Conservation (phyloP, 768 basidiomycete genomes). For the Tricholoma matsutake region DNA sequence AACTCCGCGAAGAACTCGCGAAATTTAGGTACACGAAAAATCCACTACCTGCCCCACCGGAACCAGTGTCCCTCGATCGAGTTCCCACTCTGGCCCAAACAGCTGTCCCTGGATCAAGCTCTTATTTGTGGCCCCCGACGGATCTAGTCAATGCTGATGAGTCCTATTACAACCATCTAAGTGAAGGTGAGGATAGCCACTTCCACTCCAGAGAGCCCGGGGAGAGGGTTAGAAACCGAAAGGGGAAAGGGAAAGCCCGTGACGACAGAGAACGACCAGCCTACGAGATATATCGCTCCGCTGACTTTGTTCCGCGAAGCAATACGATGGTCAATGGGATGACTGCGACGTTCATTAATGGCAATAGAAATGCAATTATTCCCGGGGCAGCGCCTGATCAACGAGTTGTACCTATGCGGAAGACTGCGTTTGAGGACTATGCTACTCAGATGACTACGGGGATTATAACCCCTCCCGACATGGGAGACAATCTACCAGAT, state of each 20-base stretch:
- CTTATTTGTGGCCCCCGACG: not conserved
- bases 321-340: not conserved
- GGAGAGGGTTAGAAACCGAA: not conserved
- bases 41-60: constrained; percentile 56
- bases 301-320: not conserved
- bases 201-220: not conserved
- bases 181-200: not conserved
- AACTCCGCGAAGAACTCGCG: constrained; percentile 29
- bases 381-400: constrained; percentile 30
- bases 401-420: constrained; percentile 23
- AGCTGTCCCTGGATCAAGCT: constrained; percentile 9
- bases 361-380: constrained; percentile 27
- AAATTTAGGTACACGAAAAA: constrained; percentile 36
- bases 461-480: not conserved
- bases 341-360: constrained; percentile 1
- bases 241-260: constrained; percentile 1
- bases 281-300: not conserved
- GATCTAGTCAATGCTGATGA: not conserved
- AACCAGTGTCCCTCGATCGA: constrained; percentile 45
- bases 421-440: constrained; percentile 5
- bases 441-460: not conserved
- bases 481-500: not conserved
- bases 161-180: not conserved
- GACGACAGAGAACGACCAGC: constrained; percentile 1
- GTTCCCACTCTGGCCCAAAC: constrained; percentile 40